A percentile compares a stretch with the other conserved stretches of the same genome.
Conservation (phyloP, 352 stramenopile species). For the Phytophthora aleatoria region DNA sequence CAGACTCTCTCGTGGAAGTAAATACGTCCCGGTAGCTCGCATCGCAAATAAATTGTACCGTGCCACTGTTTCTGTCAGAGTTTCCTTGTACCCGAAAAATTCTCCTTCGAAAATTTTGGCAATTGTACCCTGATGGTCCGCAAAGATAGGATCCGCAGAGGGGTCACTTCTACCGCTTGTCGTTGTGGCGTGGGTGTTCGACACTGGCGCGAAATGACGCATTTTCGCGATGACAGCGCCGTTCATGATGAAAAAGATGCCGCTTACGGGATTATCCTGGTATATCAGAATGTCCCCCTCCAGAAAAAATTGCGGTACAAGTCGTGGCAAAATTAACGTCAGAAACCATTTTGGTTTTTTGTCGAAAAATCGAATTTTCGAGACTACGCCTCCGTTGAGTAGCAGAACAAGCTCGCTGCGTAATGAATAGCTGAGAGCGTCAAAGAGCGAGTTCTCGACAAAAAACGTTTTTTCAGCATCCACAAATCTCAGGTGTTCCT, state of each 20-base stretch:
- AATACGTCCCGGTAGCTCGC: slow-evolving; percentile 62
- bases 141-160: slow-evolving; percentile 28
- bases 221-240: slow-evolving; percentile 59
- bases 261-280: slow-evolving; percentile 67
- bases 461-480: slow-evolving; percentile 79
- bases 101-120: slow-evolving; percentile 74
- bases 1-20: slow-evolving; percentile 63
- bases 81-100: slow-evolving; percentile 84
- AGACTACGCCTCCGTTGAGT: slow-evolving; percentile 59
- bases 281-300: slow-evolving; percentile 76
- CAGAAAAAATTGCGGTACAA: slow-evolving; percentile 75
- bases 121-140: slow-evolving; percentile 44
- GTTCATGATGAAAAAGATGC: slow-evolving; percentile 80
- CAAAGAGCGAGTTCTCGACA: slow-evolving; percentile 60
- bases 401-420: slow-evolving; percentile 71
- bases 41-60: slow-evolving; percentile 77
- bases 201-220: slow-evolving; percentile 12
- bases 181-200: slow-evolving; percentile 16
- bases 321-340: slow-evolving; percentile 62
- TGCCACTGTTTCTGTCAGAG: slow-evolving; percentile 55
- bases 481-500: slow-evolving; percentile 76
- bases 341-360: slow-evolving; percentile 89
- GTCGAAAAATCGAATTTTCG: slow-evolving; percentile 80
- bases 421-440: slow-evolving; percentile 68
- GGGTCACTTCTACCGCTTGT: slow-evolving; percentile 18